Evolutionary conservation across 139 green algal species (phyloP), one percentile per base, ranked within the genome.

Genomic region (Asterochloris sp.): DNA sequence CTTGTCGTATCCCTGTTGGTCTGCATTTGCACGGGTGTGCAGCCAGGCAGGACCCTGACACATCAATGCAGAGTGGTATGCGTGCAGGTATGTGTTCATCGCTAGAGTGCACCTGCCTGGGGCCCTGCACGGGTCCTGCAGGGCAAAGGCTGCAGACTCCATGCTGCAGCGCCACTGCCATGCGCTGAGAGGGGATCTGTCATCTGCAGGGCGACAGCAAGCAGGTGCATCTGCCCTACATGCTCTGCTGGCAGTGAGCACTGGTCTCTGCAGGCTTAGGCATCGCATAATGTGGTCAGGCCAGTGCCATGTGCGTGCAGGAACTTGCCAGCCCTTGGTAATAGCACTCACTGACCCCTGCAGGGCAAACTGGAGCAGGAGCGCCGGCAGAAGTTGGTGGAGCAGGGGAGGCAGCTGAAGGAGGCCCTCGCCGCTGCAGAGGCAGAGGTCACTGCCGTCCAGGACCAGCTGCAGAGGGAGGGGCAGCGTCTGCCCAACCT

Each of bases 401-500:
- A 89, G n/a, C 86, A 88, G 23, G 97, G 97, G 0, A 96, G 98
- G 87, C 74, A 84, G 62, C 88, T 99, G 13, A 99, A 99, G 89
- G 91, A 97, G 47, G 26, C 95, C 81, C 80, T 98, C 23, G 92
- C 92, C 17, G 78, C 17, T 0, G 19, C 97, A 26, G 96, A 99
- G 82, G 84, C 84, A 61, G 68, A 81, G 62, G 78, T 96, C 13
- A 67, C 61, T 23, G 71, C 86, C 74, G 77, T 96, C 14, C 91
- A 98, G 74, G 85, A 85, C 13, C 81, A 83, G 63, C 87, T 99
- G 87, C 97, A 99, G 88, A 67, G 74, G 0, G 96, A 99, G 83
- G 97, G 91, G 0, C 95, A 99, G 86, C 87, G 87, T 19, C 85
- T 99, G 15, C 97, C 97, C 60, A 99, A 99, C 28, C 23, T 95